Conservation (phyloP, 75 land plant genomes). For the Ceratopteris richardii region DNA sequence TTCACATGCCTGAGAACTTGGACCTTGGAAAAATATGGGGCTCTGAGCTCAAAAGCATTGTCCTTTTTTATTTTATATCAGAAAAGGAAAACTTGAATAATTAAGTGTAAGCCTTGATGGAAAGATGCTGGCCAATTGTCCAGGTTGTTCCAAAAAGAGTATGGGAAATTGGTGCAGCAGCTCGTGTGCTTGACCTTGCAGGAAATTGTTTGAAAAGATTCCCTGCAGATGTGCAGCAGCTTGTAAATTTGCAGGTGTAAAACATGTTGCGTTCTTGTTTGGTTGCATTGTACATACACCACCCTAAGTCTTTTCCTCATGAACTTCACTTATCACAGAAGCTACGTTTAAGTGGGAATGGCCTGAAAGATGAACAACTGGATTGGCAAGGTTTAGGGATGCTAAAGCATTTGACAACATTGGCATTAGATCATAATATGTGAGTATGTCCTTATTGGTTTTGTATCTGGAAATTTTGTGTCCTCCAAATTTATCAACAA, state of each 20-base stretch:
- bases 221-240: background rate
- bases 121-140: too few species aligned
- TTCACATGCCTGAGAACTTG: too few species aligned
- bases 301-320: background rate
- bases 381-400: background rate
- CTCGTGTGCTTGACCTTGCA: conserved; percentile 1
- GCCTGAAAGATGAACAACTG: background rate
- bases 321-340: background rate
- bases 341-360: background rate
- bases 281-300: background rate
- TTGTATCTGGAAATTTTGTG: too few species aligned
- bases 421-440: conserved; percentile 1
- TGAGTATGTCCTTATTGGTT: background rate
- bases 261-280: background rate
- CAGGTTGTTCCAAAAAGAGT: background rate
- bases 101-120: too few species aligned
- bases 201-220: background rate
- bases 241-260: conserved; percentile 1
- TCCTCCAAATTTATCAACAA: too few species aligned
- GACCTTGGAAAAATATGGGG: too few species aligned
- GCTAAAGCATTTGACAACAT: background rate
- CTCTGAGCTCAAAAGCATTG: too few species aligned
- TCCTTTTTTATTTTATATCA: too few species aligned
- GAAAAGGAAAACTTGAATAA: too few species aligned
- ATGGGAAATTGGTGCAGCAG: background rate